A percentile compares a stretch with the other conserved stretches of the same genome.
These are phyloP conservation scores for Populus tomentosa DNA, from an alignment of 441 rosid species.

Conservation along the genomic window DNA sequence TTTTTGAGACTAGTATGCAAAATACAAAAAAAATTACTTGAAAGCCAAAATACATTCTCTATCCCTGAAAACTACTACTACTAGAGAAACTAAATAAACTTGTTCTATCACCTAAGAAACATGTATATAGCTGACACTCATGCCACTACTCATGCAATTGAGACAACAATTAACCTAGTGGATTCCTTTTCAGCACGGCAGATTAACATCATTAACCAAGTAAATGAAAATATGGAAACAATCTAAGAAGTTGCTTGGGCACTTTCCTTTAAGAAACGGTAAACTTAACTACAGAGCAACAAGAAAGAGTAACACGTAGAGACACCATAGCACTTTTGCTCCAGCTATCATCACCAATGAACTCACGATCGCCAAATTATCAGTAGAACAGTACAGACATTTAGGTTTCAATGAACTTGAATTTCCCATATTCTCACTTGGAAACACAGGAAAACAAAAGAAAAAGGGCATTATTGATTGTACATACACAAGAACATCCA, in stretches of 20 bases:
- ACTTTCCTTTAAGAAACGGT: background rate
- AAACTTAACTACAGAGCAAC: background rate
- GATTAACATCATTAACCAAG: background rate
- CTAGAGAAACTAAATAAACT: background rate
- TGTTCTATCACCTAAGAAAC: background rate
- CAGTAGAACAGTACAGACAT: background rate
- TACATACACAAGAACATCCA: background rate
- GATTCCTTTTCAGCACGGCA: background rate
- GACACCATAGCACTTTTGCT: background rate
- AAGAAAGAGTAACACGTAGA: background rate
- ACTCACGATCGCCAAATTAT: background rate
- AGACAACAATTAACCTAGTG: background rate
- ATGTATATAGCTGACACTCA: background rate
- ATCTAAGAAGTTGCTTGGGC: background rate
- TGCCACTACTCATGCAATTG: background rate
- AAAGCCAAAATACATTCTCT: background rate
- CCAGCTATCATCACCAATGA: background rate
- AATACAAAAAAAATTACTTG: background rate
- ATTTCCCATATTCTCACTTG: background rate
- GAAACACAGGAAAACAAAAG: background rate
- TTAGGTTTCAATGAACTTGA: background rate
- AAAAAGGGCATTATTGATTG: background rate
- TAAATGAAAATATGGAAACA: background rate
- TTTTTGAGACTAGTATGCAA: background rate
- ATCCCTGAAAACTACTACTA: background rate